These are phyloP conservation scores for Colletotrichum coccodes DNA, from an alignment of 2,329 filamentous ascomycete species.

Conservation along the genomic window DNA sequence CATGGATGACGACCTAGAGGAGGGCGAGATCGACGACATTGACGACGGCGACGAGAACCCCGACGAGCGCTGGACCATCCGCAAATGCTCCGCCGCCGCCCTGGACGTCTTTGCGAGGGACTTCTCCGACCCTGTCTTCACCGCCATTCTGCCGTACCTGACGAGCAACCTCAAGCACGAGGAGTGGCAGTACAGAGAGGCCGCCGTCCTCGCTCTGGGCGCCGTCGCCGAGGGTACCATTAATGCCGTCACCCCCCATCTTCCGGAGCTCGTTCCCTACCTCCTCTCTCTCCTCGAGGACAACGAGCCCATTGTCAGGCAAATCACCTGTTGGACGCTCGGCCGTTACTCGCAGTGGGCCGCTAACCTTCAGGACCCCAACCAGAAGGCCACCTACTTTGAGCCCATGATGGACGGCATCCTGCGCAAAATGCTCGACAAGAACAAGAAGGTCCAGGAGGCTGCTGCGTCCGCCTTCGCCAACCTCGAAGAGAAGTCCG, in stretches of 20 bases:
- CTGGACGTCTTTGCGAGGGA: conserved; percentile 93
- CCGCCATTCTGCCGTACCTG: conserved; percentile 91
- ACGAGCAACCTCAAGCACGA: conserved; percentile 87
- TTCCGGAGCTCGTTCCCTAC: conserved; percentile 91
- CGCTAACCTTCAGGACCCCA: conserved; percentile 74
- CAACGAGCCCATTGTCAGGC: conserved; percentile 87
- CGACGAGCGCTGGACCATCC: conserved; percentile 93
- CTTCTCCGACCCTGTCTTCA: conserved; percentile 88
- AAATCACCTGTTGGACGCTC: conserved; percentile 98
- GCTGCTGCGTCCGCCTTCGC: conserved; percentile 96
- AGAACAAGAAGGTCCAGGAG: conserved; percentile 98
- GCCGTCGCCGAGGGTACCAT: conserved; percentile 96
- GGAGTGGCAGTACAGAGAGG: conserved; percentile 93
- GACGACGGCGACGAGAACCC: conserved; percentile 83
- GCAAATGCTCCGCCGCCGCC: conserved; percentile 96
- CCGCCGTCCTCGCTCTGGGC: conserved; percentile 91
- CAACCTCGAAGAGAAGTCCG: conserved; percentile 93
- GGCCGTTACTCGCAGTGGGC: conserved; percentile 95
- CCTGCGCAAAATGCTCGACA: conserved; percentile 92
- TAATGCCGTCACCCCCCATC: conserved; percentile 86
- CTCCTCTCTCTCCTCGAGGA: conserved; percentile 88
- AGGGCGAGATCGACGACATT: conserved; percentile 80
- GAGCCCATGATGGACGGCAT: conserved; percentile 98
- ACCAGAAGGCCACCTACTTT: conserved; percentile 81
- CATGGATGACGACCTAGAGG: conserved; percentile 82